phyloP scores from a whole-genome alignment of 441 rosid genomes.

The Hura crepitans region DNA sequence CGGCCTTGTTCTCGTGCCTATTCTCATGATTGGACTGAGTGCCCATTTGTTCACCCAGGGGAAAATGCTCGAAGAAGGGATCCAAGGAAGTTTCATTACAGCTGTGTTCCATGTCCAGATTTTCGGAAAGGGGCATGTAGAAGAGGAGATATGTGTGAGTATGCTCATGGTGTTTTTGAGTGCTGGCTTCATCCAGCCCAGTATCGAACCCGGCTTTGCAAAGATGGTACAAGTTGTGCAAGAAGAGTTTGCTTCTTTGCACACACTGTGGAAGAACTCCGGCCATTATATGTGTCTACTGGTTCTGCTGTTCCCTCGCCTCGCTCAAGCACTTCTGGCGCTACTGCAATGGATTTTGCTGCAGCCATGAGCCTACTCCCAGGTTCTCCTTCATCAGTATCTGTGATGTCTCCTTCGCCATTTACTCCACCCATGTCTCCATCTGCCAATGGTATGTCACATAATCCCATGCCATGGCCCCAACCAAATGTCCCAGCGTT shows the following conservation, averaged over 20 bases:
- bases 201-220: conserved; percentile 70
- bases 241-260: conserved; percentile 82
- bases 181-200: conserved; percentile 90
- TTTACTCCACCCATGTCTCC: conserved; percentile 57
- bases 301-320: conserved; percentile 49
- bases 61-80: conserved; percentile 85
- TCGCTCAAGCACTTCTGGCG: conserved; percentile 40
- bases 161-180: conserved; percentile 83
- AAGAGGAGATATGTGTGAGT: conserved; percentile 66
- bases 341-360: conserved; percentile 61
- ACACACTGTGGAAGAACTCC: conserved; percentile 56
- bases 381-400: conserved; percentile 46
- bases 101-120: conserved; percentile 73
- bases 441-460: conserved; percentile 33
- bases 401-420: conserved; percentile 42
- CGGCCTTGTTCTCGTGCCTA: conserved; percentile 79
- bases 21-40: conserved; percentile 86
- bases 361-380: conserved; percentile 44
- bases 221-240: conserved; percentile 58
- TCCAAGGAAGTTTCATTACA: conserved; percentile 71
- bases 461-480: conserved; percentile 42
- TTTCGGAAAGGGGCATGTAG: conserved; percentile 66
- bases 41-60: conserved; percentile 83
- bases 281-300: conserved; percentile 48
- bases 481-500: conserved; percentile 60